These are phyloP conservation scores for Fusarium sulawesiense DNA, from an alignment of 2,329 filamentous ascomycete species.

Conservation along the genomic window DNA sequence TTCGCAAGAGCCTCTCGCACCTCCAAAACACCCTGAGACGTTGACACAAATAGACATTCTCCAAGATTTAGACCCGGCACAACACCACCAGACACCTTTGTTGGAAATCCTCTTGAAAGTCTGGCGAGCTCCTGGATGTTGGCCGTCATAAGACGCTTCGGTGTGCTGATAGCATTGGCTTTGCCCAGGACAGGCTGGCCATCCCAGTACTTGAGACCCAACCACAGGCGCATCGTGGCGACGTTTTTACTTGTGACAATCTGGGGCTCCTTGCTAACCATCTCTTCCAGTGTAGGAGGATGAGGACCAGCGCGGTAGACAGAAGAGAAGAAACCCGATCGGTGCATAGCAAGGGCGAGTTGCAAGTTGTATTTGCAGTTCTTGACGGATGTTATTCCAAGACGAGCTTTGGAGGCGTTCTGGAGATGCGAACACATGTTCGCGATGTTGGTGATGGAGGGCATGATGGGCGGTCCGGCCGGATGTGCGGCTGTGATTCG, in stretches of 20 bases:
- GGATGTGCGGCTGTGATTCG: neutral
- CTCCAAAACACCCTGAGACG: constrained; percentile 82
- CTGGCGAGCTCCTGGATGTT: constrained; percentile 69
- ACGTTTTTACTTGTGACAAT: constrained; percentile 77
- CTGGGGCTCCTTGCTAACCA: constrained; percentile 62
- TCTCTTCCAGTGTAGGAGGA: constrained; percentile 61
- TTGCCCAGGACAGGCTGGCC: constrained; percentile 80
- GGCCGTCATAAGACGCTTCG: constrained; percentile 77
- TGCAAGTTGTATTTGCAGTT: constrained; percentile 83
- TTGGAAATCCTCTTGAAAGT: constrained; percentile 75
- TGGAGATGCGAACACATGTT: constrained; percentile 91
- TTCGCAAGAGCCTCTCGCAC: constrained; percentile 83
- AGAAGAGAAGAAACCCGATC: constrained; percentile 82
- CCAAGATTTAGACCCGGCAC: constrained; percentile 81
- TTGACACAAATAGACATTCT: constrained; percentile 84
- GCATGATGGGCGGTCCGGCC: constrained; percentile 46
- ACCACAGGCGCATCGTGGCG: constrained; percentile 80
- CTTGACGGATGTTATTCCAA: constrained; percentile 85
- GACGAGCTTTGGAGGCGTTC: constrained; percentile 85
- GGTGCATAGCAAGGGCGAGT: constrained; percentile 81
- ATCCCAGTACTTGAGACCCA: constrained; percentile 91
- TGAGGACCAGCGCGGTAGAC: constrained; percentile 77
- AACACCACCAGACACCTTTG: constrained; percentile 68
- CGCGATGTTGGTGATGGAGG: constrained; percentile 74
- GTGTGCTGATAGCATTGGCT: constrained; percentile 76